phyloP scores from a whole-genome alignment of 23 red algal genomes.

The Agarophyton chilense region DNA sequence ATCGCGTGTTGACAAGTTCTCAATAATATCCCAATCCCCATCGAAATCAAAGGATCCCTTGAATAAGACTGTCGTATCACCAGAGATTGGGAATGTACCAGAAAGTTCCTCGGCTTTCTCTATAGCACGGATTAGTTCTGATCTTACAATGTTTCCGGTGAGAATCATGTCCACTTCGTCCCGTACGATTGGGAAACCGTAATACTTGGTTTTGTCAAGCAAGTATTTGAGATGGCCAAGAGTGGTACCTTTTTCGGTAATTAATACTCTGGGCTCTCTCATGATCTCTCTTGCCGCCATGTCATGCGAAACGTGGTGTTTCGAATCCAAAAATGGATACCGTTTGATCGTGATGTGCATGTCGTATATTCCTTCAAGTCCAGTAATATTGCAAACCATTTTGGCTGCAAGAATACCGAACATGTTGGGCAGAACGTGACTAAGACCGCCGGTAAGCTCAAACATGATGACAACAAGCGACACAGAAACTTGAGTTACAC shows the following conservation, averaged over 20 bases:
- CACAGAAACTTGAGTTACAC: constrained; percentile 89
- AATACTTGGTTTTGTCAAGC: constrained; percentile 55
- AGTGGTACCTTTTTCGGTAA: constrained; percentile 44
- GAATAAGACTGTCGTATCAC: constrained; percentile 40
- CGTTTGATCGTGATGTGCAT: constrained; percentile 84
- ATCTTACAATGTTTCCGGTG: constrained; percentile 59
- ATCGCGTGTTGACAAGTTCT: constrained; percentile 34
- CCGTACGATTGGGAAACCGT: constrained; percentile 73
- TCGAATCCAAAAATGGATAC: constrained; percentile 74
- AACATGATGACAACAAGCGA: constrained; percentile 94
- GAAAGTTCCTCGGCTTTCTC: not conserved
- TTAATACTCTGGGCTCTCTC: constrained; percentile 46
- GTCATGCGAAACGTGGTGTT: constrained; percentile 55
- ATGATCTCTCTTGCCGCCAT: constrained; percentile 59
- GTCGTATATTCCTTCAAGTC: constrained; percentile 84
- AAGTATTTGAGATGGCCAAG: constrained; percentile 48
- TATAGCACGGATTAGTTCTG: constrained; percentile 47
- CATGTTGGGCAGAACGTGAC: constrained; percentile 87
- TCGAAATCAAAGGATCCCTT: constrained; percentile 58
- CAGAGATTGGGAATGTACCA: constrained; percentile 16
- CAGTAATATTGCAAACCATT: constrained; percentile 74
- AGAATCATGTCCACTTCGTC: constrained; percentile 65
- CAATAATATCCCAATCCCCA: constrained; percentile 10
- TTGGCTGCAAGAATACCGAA: constrained; percentile 82
- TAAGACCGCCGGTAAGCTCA: constrained; percentile 82